These are phyloP conservation scores for Phellopilus nigrolimitatus DNA, from an alignment of 1,284 basidiomycete species.

Conservation along the genomic window DNA sequence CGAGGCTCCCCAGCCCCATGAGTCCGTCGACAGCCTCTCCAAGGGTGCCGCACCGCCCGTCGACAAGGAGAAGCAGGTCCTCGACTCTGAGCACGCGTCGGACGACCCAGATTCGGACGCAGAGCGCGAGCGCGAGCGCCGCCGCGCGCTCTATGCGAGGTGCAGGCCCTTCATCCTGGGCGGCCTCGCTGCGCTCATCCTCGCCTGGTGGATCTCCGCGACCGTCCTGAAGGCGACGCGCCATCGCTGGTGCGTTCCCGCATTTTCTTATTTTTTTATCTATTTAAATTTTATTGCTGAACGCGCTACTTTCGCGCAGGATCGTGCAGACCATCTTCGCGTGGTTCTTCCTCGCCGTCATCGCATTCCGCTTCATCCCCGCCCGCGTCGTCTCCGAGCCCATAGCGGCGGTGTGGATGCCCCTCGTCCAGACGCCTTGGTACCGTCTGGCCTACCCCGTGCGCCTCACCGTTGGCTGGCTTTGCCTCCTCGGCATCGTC, in stretches of 20 bases:
- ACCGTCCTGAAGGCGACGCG: slow-evolving; percentile 64
- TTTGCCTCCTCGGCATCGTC: slow-evolving; percentile 66
- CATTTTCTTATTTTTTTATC: slow-evolving; percentile 8
- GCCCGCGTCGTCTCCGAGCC: slow-evolving; percentile 62
- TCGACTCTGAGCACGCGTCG: slow-evolving; percentile 18
- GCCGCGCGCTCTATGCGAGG: slow-evolving; percentile 25
- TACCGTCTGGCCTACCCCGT: slow-evolving; percentile 54
- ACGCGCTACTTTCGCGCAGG: slow-evolving; percentile 35
- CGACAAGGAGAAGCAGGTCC: slow-evolving; percentile 25
- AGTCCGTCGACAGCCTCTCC: slow-evolving; percentile 8
- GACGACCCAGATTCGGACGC: slow-evolving; percentile 27
- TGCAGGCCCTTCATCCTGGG: slow-evolving; percentile 43
- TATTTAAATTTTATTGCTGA: slow-evolving; percentile 21
- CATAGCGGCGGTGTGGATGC: slow-evolving; percentile 60
- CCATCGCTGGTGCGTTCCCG: slow-evolving; percentile 55
- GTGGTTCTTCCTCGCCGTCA: slow-evolving; percentile 73
- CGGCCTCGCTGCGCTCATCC: slow-evolving; percentile 52
- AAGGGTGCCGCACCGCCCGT: slow-evolving; percentile 14
- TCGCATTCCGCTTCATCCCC: slow-evolving; percentile 77
- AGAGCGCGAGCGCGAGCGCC: slow-evolving; percentile 24
- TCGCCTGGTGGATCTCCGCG: slow-evolving; percentile 80
- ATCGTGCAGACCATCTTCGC: slow-evolving; percentile 75
- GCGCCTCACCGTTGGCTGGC: slow-evolving; percentile 65
- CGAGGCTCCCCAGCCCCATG: neutral
- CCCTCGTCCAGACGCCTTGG: slow-evolving; percentile 62